These are phyloP conservation scores for Fusarium transvaalense DNA, from an alignment of 2,329 filamentous ascomycete species.

Conservation along the genomic window DNA sequence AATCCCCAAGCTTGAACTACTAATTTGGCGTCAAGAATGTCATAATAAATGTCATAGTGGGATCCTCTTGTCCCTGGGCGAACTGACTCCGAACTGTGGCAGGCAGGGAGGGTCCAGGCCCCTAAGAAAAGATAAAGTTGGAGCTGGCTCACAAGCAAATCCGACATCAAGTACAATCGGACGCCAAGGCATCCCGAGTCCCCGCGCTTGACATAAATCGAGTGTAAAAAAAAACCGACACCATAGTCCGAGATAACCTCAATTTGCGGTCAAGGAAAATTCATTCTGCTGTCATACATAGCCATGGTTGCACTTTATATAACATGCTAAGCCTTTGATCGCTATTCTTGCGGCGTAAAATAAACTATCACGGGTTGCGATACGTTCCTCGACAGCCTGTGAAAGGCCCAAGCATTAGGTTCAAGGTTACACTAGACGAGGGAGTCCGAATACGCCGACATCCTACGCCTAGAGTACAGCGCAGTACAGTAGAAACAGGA, in stretches of 20 bases:
- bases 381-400: constrained; percentile 23
- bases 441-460: constrained; percentile 23
- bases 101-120: neutral
- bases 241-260: constrained; percentile 10
- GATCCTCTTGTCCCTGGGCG: constrained; percentile 7
- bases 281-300: constrained; percentile 2
- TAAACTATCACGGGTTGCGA: constrained; percentile 6
- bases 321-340: constrained; percentile 1
- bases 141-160: constrained; percentile 3
- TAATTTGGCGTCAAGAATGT: neutral
- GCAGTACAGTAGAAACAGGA: too few species aligned
- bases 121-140: constrained; percentile 6
- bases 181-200: neutral
- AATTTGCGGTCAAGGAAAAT: constrained; percentile 8
- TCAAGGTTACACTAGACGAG: constrained; percentile 21
- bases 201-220: neutral
- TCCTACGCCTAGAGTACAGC: too few species aligned
- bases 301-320: neutral
- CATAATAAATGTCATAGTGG: constrained; percentile 4
- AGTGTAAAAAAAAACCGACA: constrained; percentile 5
- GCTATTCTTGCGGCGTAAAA: constrained; percentile 22
- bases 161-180: constrained; percentile 12
- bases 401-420: constrained; percentile 32
- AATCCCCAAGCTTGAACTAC: constrained; percentile 19
- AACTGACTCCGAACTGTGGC: neutral